Evolutionary conservation across 805 yeast genomes (phyloP), one percentile per base, ranked within the genome.

Genomic region (Ogataea ramenticola): DNA sequence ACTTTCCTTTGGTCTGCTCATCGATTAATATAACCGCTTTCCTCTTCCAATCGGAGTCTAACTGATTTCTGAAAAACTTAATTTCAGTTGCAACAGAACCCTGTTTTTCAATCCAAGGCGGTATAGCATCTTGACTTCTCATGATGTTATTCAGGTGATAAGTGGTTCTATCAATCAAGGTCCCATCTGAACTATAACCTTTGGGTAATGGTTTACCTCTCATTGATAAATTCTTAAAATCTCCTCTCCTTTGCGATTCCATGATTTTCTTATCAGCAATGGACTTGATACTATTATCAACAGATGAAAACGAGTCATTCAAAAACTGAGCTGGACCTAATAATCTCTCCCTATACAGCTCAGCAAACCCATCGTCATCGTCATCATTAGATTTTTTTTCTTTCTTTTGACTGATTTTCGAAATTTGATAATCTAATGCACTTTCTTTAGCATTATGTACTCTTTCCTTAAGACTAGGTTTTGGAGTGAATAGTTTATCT

Each of bases 61-160:
- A 43, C 31, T 68, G 68, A 0, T 51, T 48, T 42, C 89, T 61
- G 43, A 86, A 78, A 0, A 54, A 54, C 2, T 53, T 56, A 9
- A 84, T 68, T 32, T 74, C 75, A 2, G 53, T 47, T 36, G 74
- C 71, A 4, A 82, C 76, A 2, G 76, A 70, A 17, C 75, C 68
- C 59, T 86, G 93, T 44, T 77, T 80, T 53, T 87, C 95, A 32
- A 89, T 82, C 96, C 96, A 89, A 0, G 95, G 95, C 0, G 96
- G 96, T 11, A 80, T 66, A 1, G 86, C 80, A 40, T 86, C 89
- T 60, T 89, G 96, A 36, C 77, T 74, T 48, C 73, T 76, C 45
- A 89, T 63, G 38, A 89, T 82, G 48, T 85, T 79, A 62, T 89
- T 89, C 65, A 89, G 62, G 57, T 87, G 86, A 58, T 80, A 86